Evolutionary conservation across 2,329 filamentous ascomycete species (phyloP).

Genomic region (Cordyceps tenuipes): DNA sequence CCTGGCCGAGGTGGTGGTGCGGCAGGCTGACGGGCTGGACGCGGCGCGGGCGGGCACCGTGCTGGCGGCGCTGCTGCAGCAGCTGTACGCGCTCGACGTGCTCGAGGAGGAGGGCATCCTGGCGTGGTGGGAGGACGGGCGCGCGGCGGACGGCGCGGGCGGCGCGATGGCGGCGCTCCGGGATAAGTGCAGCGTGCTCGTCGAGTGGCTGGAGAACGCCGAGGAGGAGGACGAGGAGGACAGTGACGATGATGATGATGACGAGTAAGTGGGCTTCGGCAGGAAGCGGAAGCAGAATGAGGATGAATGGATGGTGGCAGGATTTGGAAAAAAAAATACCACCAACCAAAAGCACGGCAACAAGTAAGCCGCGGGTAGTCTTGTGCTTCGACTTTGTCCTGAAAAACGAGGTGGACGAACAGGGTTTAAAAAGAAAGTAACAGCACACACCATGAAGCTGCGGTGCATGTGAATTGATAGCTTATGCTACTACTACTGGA

Average conservation of each 20-base stretch:
- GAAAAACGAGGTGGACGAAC: background rate
- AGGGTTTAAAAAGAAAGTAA: too few relatives aligned
- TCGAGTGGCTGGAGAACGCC: conserved; percentile 77
- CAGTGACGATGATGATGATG: background rate
- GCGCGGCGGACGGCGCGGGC: conserved; percentile 55
- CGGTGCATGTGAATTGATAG: too few relatives aligned
- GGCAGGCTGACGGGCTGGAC: conserved; percentile 42
- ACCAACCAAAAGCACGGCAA: background rate
- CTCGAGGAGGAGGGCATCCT: conserved; percentile 84
- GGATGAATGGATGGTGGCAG: background rate
- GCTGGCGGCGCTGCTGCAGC: conserved; percentile 71
- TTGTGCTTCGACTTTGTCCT: too few relatives aligned
- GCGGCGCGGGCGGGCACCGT: conserved; percentile 47
- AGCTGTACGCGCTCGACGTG: conserved; percentile 75
- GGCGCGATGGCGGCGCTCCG: conserved; percentile 64
- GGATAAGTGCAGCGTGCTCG: conserved; percentile 65
- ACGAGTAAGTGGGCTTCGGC: conserved; percentile 2
- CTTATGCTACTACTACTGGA: too few relatives aligned
- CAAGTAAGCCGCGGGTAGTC: too few relatives aligned
- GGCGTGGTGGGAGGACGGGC: conserved; percentile 75
- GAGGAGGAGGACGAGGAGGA: conserved; percentile 52
- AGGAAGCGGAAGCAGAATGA: background rate
- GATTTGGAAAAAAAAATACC: background rate
- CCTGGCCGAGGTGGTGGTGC: conserved; percentile 47
- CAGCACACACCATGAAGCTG: too few relatives aligned